Evolutionary conservation across 495 filamentous ascomycete species (phyloP), one percentile per base, ranked within the genome.

Genomic region (Collariella sp.): DNA sequence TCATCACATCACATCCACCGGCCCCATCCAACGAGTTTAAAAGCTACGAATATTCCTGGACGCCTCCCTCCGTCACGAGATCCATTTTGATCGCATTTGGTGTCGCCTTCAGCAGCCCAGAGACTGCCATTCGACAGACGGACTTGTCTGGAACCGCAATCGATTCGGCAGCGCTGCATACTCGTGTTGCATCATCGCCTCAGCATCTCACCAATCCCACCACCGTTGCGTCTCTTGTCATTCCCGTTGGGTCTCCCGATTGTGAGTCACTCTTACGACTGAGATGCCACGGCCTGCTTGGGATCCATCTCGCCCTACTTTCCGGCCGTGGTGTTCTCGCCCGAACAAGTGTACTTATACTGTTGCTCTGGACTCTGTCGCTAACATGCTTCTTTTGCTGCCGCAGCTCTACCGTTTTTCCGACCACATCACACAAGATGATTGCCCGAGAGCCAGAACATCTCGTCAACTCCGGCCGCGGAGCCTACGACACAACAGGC

Each of bases 401-500:
- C 48, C 48, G 19, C 48, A 55, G 54, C 47, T 59, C 57, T 35
- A 35, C 48, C 55, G 26, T 31, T 9, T 31, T 49, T 18, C 26
- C 9, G 35, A 33, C 23, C 55, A 46, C 31, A 60, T 55, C 57
- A 33, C 39, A 45, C 64, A 68, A 50, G 64, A 80, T 80, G 77
- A 70, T 73, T 58, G 67, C 65, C 58, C 69, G 71, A 70, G 70
- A 68, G 52, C 69, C 68, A 29, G 67, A 67, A 66, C 61, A 58
- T 34, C 57, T 65, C 64, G 47, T 65, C 59, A 79, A 80, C 69
- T 77, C 78, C 68, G 77, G 76, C 60, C 69, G 77, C 20, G 77
- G 77, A n/a, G 76, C 76, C 43, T 80, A 80, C 56, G 77, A 80
- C 62, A 78, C 76, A 51, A 80, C 77, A 26, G 76, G 76, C 39